Percentiles rank a stretch among this genome's conserved stretches.
These are phyloP conservation scores for Hyphopichia buzzinii DNA, from an alignment of 1,139 yeast genomes.

Conservation along the genomic window DNA sequence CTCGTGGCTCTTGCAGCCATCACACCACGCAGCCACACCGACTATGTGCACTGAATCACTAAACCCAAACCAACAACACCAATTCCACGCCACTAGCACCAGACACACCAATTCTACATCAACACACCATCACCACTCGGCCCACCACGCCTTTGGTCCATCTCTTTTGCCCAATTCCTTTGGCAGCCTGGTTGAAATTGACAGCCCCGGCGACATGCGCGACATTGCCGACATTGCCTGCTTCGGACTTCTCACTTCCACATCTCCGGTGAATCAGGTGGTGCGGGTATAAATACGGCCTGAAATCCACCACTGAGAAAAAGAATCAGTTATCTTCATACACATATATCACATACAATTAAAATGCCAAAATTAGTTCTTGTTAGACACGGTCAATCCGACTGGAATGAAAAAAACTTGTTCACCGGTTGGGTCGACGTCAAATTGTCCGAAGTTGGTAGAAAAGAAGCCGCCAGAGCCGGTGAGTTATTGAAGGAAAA, in stretches of 20 bases:
- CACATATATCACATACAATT: too few relatives aligned
- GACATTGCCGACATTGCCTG: not conserved
- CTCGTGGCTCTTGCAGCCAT: too few relatives aligned
- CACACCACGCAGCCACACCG: too few relatives aligned
- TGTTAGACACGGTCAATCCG: slow-evolving; percentile 98
- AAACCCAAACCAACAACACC: too few relatives aligned
- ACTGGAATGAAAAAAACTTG: slow-evolving; percentile 96
- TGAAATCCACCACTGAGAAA: not conserved
- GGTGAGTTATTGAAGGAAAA: slow-evolving; percentile 91
- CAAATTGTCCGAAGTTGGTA: slow-evolving; percentile 78
- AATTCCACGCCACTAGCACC: too few relatives aligned
- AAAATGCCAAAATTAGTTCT: slow-evolving; percentile 68
- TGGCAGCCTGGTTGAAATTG: too few relatives aligned
- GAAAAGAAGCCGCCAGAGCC: slow-evolving; percentile 88
- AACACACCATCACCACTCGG: too few relatives aligned
- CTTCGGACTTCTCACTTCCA: slow-evolving; percentile 7
- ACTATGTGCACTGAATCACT: too few relatives aligned
- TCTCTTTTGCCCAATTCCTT: too few relatives aligned
- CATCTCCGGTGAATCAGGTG: slow-evolving; percentile 5
- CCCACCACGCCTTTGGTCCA: too few relatives aligned
- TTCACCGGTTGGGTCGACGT: slow-evolving; percentile 99
- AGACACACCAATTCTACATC: too few relatives aligned
- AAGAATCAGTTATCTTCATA: too few relatives aligned
- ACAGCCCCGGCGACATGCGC: not conserved
- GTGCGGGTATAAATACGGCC: not conserved